Evolutionary conservation across 2,329 filamentous ascomycete species (phyloP).

Genomic region (Colletotrichum kahawae): DNA sequence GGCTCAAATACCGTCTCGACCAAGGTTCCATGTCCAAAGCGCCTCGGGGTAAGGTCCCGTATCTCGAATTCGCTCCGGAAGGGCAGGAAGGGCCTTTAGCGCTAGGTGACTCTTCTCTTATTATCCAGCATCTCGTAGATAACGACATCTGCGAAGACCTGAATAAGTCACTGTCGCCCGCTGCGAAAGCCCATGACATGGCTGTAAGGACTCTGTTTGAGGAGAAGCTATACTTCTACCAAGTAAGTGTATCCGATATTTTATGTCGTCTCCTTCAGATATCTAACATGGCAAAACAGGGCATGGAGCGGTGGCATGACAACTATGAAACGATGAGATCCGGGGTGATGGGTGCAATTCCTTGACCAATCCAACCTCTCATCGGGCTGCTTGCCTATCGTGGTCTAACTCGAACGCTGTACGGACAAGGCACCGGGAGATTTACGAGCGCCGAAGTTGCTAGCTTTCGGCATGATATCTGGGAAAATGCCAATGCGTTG

Average conservation of each 20-base stretch:
- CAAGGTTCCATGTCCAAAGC: neutral
- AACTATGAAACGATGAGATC: constrained; percentile 66
- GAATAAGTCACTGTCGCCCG: constrained; percentile 45
- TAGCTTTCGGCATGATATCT: constrained; percentile 53
- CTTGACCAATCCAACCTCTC: constrained; percentile 55
- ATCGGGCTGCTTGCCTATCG: constrained; percentile 57
- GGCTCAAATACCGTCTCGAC: constrained; percentile 49
- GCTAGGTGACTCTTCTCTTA: constrained; percentile 61
- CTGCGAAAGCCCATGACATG: constrained; percentile 51
- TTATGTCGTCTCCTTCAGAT: neutral
- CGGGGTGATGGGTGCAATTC: constrained; percentile 50
- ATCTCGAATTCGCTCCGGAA: neutral
- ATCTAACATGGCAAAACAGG: constrained; percentile 30
- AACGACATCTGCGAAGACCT: constrained; percentile 50
- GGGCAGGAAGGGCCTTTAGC: constrained; percentile 34
- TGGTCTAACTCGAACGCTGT: constrained; percentile 44
- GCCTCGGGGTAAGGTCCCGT: neutral
- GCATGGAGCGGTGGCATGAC: constrained; percentile 60
- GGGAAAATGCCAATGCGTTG: constrained; percentile 54
- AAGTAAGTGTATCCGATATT: neutral
- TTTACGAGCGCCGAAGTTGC: constrained; percentile 55
- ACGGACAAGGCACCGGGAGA: constrained; percentile 61
- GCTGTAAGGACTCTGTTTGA: constrained; percentile 60
- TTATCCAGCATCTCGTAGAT: constrained; percentile 50
- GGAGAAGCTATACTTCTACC: constrained; percentile 64